These are phyloP conservation scores for Fusarium pseudonygamai DNA, from an alignment of 2,329 filamentous ascomycete species.

Conservation along the genomic window DNA sequence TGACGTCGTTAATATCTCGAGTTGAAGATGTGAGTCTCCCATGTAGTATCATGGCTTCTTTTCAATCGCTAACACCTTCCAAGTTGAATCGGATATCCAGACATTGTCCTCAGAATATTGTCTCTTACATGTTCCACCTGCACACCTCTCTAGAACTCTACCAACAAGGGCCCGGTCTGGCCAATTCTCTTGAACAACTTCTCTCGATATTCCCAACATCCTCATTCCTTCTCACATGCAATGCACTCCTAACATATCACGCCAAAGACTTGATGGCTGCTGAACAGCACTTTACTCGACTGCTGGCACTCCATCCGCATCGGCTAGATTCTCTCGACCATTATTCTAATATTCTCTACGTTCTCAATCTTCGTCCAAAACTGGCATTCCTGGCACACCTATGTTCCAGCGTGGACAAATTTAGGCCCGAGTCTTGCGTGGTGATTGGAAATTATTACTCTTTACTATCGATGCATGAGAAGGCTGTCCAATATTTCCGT, in stretches of 20 bases:
- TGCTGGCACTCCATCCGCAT: conserved; percentile 78
- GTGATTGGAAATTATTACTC: conserved; percentile 98
- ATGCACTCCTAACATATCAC: conserved; percentile 89
- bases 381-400: conserved; percentile 92
- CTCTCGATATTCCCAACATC: conserved; percentile 86
- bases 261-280: conserved; percentile 80
- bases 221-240: conserved; percentile 89
- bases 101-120: conserved; percentile 86
- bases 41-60: conserved; percentile 35
- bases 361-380: conserved; percentile 87
- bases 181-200: conserved; percentile 79
- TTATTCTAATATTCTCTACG: conserved; percentile 97
- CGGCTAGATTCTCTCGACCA: conserved; percentile 91
- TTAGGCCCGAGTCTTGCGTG: conserved; percentile 95
- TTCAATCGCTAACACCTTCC: conserved; percentile 12
- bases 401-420: conserved; percentile 91
- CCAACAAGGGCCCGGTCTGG: conserved; percentile 80
- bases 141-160: conserved; percentile 92
- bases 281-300: conserved; percentile 76
- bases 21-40: conserved; percentile 77
- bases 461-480: conserved; percentile 92
- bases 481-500: conserved; percentile 97
- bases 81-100: conserved; percentile 77
- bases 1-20: conserved; percentile 81
- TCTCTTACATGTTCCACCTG: conserved; percentile 93